Percentiles rank a stretch among this genome's conserved stretches.
These are phyloP conservation scores for Speleostelium caveatum DNA, from an alignment of 78 protist species.

Conservation along the genomic window DNA sequence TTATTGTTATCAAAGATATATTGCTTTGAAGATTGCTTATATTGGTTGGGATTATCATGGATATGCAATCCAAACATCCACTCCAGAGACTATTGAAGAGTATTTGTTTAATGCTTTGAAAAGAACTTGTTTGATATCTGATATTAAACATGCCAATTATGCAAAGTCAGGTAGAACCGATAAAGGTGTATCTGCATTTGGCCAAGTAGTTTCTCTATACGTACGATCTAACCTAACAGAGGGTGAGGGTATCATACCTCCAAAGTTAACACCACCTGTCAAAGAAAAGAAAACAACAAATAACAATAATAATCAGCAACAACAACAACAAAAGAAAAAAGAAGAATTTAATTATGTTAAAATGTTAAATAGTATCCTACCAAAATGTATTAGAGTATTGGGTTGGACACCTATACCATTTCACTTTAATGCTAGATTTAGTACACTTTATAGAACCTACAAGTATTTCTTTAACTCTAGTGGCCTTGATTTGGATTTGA, in stretches of 20 bases:
- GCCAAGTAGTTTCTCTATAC: slow-evolving; percentile 76
- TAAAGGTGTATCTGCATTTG: slow-evolving; percentile 82
- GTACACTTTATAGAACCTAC: slow-evolving; percentile 69
- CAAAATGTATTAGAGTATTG: slow-evolving; percentile 50
- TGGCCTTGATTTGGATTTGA: slow-evolving; percentile 18
- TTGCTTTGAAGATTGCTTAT: slow-evolving; percentile 66
- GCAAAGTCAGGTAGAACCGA: slow-evolving; percentile 83
- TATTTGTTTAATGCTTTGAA: slow-evolving; percentile 40
- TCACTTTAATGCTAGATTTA: slow-evolving; percentile 69
- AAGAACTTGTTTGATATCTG: slow-evolving; percentile 62
- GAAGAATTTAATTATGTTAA: slow-evolving; percentile 59
- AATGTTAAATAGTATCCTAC: slow-evolving; percentile 75
- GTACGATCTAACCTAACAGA: slow-evolving; percentile 65
- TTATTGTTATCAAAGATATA: slow-evolving; percentile 41
- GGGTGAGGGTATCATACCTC: slow-evolving; percentile 45
- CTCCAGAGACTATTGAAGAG: slow-evolving; percentile 76
- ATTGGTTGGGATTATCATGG: slow-evolving; percentile 78
- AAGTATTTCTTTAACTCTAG: slow-evolving; percentile 58
- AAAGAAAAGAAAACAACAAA: background rate
- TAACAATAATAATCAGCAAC: background rate
- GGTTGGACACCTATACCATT: slow-evolving; percentile 74
- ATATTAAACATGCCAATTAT: slow-evolving; percentile 55
- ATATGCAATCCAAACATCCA: slow-evolving; percentile 57
- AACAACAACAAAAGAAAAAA: background rate
- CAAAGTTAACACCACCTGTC: slow-evolving; percentile 6